Evolutionary conservation across 1,139 yeast species (phyloP).

Genomic region (Candida mesenterica): DNA sequence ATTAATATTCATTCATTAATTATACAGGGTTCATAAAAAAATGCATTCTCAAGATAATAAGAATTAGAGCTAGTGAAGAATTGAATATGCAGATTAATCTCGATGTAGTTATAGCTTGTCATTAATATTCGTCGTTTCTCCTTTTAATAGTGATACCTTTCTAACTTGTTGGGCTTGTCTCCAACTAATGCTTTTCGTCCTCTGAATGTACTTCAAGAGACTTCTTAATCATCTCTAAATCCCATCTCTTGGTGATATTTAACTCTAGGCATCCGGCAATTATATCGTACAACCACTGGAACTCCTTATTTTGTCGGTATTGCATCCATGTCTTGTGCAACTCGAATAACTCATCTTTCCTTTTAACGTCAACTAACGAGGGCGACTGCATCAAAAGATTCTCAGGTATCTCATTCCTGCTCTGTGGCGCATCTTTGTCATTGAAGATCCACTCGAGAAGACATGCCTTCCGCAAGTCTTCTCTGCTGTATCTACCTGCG

Average conservation of each 20-base stretch:
- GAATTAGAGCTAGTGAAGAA: too few species aligned
- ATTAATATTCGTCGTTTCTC: too few species aligned
- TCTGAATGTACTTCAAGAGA: neutral
- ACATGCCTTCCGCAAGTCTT: constrained; percentile 37
- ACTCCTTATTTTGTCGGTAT: constrained; percentile 20
- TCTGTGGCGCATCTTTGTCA: constrained; percentile 15
- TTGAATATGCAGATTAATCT: too few species aligned
- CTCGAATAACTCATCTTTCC: constrained; percentile 18
- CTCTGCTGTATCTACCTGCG: constrained; percentile 59
- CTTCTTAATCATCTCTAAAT: constrained; percentile 35
- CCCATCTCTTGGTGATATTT: constrained; percentile 52
- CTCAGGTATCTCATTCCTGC: constrained; percentile 6
- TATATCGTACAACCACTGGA: constrained; percentile 38
- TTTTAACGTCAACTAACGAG: constrained; percentile 23
- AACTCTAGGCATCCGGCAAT: constrained; percentile 55
- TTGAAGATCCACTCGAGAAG: constrained; percentile 27
- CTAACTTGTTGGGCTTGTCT: neutral
- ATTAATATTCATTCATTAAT: too few species aligned
- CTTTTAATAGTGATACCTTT: too few species aligned
- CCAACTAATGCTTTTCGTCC: neutral
- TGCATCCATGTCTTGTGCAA: constrained; percentile 25
- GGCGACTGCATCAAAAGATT: constrained; percentile 12
- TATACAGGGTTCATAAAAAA: too few species aligned
- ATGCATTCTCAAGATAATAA: too few species aligned
- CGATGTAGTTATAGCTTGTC: too few species aligned